Conservation (phyloP, 164 flowering plant genomes). For the Magnolia changhungtana region DNA sequence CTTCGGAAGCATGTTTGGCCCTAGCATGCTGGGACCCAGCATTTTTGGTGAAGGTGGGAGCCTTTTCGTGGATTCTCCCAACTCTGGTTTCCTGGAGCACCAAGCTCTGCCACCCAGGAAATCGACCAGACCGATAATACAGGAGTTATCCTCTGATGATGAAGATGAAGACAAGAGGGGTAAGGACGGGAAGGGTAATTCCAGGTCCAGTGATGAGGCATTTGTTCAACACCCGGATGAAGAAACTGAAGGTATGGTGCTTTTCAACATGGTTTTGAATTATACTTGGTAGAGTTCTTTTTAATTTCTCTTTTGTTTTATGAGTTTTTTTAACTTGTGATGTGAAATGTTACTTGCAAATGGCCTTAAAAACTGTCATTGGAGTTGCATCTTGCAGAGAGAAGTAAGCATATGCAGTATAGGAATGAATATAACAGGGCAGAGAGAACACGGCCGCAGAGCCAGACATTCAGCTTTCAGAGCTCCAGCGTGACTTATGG, state of each 20-base stretch:
- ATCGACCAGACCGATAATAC: slow-evolving; percentile 45
- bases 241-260: slow-evolving; percentile 39
- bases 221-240: slow-evolving; percentile 74
- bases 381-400: slow-evolving; percentile 24
- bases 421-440: slow-evolving; percentile 25
- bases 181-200: slow-evolving; percentile 16
- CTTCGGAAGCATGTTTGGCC: slow-evolving; percentile 31
- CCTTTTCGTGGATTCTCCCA: slow-evolving; percentile 12
- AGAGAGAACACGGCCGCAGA: slow-evolving; percentile 26
- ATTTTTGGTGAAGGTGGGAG: slow-evolving; percentile 20
- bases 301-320: not conserved
- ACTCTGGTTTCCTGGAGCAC: slow-evolving; percentile 28
- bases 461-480: slow-evolving; percentile 44
- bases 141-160: slow-evolving; percentile 63
- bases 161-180: slow-evolving; percentile 29
- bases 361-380: not conserved
- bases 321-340: not conserved
- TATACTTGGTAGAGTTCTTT: too few species aligned
- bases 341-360: not conserved
- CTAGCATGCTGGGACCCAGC: slow-evolving; percentile 22
- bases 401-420: slow-evolving; percentile 17
- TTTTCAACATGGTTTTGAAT: not conserved
- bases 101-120: slow-evolving; percentile 13
- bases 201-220: slow-evolving; percentile 36
- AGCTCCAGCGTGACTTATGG: slow-evolving; percentile 84